Evolutionary conservation across 225 moss, liverwort and hornwort species (phyloP).

Genomic region (Neckera pumila): DNA sequence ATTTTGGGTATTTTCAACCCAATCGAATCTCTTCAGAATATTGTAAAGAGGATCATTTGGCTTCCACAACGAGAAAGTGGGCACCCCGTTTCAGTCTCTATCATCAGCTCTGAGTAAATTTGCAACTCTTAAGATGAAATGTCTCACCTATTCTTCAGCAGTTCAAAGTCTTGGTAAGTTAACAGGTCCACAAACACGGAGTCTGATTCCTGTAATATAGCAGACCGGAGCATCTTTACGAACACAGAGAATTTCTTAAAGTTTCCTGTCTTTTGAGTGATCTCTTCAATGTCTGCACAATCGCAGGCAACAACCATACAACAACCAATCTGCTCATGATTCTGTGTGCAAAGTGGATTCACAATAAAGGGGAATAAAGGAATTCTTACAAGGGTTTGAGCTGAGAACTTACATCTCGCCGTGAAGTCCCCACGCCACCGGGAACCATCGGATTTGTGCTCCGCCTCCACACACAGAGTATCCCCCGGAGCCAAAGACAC

Average conservation of each 20-base stretch:
- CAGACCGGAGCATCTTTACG: slow-evolving; percentile 84
- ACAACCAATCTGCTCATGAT: neutral
- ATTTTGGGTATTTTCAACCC: neutral
- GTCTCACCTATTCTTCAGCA: slow-evolving; percentile 48
- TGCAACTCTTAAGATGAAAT: neutral
- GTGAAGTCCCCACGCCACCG: slow-evolving; percentile 96
- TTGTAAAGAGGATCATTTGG: neutral
- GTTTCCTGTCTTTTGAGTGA: slow-evolving; percentile 83
- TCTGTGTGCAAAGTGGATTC: neutral
- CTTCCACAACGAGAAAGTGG: neutral
- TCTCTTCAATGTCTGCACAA: slow-evolving; percentile 60
- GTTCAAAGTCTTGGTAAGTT: slow-evolving; percentile 84
- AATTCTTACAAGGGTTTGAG: neutral
- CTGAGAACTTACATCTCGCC: slow-evolving; percentile 42
- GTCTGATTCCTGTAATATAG: slow-evolving; percentile 56
- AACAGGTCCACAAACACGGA: slow-evolving; percentile 76
- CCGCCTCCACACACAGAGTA: slow-evolving; percentile 70
- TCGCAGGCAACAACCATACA: neutral
- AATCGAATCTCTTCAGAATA: neutral
- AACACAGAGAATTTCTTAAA: slow-evolving; percentile 78
- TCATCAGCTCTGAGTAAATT: neutral
- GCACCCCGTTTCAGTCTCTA: neutral
- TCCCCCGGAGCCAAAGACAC: slow-evolving; percentile 56
- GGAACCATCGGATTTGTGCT: slow-evolving; percentile 70
- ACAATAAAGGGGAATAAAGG: neutral